Base-by-base conservation (phyloP, 2,329 filamentous ascomycete genomes). In the Xylariaceae sp. region DNA sequence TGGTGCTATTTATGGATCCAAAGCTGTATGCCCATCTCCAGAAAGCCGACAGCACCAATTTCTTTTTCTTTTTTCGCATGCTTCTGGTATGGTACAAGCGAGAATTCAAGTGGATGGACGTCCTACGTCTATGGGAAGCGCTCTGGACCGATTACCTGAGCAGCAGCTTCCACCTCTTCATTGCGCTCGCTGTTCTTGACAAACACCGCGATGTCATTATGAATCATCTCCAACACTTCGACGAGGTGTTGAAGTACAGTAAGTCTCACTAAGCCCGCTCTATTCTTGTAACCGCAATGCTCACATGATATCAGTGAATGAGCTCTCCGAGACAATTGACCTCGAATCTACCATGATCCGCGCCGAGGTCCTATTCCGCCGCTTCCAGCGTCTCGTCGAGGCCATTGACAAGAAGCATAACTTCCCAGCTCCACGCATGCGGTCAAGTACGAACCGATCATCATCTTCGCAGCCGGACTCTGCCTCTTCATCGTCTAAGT, bases 31-130 rank as follows among this genome's bases (percentile, higher is more conserved):
- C 89, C 1, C 94, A 99, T 68, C 83, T 99, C 0, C 86, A 96
- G 73, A 87, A 84, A 13, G 90, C 92, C 17, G 95, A 99, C 69
- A 95, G 89, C 70, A 99, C 94, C 23, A 99, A 99, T 73, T 99
- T 99, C 75, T 99, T 99, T 76, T 99, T 99, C 79, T 97, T 99
- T 80, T 99, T 97, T 84, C 89, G 94, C 61, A 97, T 97, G 94
- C 81, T 99, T 39, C 81, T 99, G 1, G 94, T 99, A 8, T 99
- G 94, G 94, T 99, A 94, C 75, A 99, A 99, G 79, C 88, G 94
- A 52, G 94, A 99, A 74, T 99, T 99, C 68, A 83, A 86, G 66
- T 99, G 93, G 90, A 73, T 82, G 52, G 92, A 97, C 70, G 85
- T 96, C 9, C 77, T 97, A 39, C 84, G 89, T 15, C 78, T 99